A percentile compares a stretch with the other conserved stretches of the same genome.
phyloP scores from a whole-genome alignment of 495 filamentous ascomycete genomes.

The Rhypophila decipiens region DNA sequence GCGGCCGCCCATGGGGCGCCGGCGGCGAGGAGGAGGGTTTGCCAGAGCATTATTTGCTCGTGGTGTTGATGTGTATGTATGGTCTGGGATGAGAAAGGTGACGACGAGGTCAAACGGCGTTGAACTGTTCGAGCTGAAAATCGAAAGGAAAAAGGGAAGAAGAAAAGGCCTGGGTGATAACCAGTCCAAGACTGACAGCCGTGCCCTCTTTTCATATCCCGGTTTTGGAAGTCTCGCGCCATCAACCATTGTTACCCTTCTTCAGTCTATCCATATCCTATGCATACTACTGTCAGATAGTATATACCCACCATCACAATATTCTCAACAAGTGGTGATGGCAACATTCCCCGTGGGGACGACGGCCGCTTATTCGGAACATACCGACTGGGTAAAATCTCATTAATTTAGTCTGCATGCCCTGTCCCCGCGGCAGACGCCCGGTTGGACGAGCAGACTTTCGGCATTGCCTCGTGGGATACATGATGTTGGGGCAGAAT shows the following conservation, averaged over 20 bases:
- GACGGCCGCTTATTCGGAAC: neutral
- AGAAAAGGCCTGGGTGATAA: no score
- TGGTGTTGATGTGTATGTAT: neutral
- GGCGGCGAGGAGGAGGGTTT: conserved; percentile 6
- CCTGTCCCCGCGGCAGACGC: neutral
- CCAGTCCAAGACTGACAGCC: no score
- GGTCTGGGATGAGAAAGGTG: neutral
- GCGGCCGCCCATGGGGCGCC: conserved; percentile 5
- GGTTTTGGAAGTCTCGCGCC: no score
- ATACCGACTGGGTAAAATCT: neutral
- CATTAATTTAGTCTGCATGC: neutral
- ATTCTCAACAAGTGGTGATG: no score
- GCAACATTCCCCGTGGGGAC: no score
- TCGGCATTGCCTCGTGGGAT: no score
- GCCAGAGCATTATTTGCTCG: conserved; percentile 1
- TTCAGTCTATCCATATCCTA: no score
- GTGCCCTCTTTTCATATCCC: no score
- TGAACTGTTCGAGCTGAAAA: neutral
- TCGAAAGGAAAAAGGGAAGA: neutral
- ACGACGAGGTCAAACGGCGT: neutral
- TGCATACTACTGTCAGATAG: no score
- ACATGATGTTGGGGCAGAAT: no score
- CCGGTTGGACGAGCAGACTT: neutral
- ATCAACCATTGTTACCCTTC: no score
- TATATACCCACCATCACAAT: no score